Percentiles rank a stretch among this genome's conserved stretches.
Evolutionary conservation across 495 filamentous ascomycete species (phyloP).

Genomic region (Ascobolus immersus): DNA sequence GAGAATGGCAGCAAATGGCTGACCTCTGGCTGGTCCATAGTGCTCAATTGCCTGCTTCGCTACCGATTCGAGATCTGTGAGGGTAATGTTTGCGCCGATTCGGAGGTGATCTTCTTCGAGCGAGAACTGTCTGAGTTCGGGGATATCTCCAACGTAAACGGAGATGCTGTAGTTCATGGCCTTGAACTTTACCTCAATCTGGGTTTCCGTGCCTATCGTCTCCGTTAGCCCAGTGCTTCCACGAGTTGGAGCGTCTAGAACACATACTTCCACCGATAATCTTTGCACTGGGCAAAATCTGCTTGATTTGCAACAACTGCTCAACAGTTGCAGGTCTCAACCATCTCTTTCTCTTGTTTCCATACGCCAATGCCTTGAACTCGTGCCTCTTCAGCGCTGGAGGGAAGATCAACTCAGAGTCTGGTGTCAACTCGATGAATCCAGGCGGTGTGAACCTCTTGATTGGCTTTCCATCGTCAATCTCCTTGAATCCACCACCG

Average conservation of each 20-base stretch:
- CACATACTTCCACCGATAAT: constrained; percentile 84
- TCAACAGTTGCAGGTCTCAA: constrained; percentile 66
- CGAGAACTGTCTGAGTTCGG: constrained; percentile 54
- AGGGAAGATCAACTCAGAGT: constrained; percentile 88
- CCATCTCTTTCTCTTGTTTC: constrained; percentile 88
- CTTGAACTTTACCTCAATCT: constrained; percentile 98
- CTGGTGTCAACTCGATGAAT: constrained; percentile 78
- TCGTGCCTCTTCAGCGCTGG: constrained; percentile 57
- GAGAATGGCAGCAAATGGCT: constrained; percentile 46
- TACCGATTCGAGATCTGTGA: constrained; percentile 58
- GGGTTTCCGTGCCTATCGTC: constrained; percentile 94
- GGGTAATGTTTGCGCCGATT: constrained; percentile 71
- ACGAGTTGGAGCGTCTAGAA: too few species aligned
- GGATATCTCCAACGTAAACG: constrained; percentile 80
- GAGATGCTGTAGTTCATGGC: constrained; percentile 69
- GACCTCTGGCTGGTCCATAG: constrained; percentile 45
- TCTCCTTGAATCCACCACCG: constrained; percentile 18
- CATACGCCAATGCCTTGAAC: constrained; percentile 59
- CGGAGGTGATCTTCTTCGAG: constrained; percentile 60
- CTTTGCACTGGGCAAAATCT: constrained; percentile 60
- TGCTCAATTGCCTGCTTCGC: constrained; percentile 52
- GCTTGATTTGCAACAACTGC: constrained; percentile 78
- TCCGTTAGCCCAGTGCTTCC: too few species aligned
- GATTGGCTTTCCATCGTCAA: constrained; percentile 24
- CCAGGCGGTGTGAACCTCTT: constrained; percentile 56